Evolutionary conservation across 768 basidiomycete genomes (phyloP), one percentile per base, ranked within the genome.

Genomic region (Fomitopsis pulvina): DNA sequence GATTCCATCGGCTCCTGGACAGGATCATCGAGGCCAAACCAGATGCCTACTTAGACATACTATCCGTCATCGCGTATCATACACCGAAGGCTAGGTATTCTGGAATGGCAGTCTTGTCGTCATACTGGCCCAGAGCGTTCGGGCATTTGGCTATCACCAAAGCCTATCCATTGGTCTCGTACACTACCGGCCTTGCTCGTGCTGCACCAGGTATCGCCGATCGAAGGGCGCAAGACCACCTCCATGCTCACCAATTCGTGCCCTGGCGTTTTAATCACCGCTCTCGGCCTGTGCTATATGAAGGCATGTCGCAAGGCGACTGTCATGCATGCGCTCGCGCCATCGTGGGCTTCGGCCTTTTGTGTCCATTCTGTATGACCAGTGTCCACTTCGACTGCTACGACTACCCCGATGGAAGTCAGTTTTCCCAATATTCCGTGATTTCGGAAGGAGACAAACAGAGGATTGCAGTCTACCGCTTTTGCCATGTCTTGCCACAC

Each of bases 331-430:
- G 87, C 58, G 62, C 66, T 12, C 70, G 68, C 22, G 55, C 65
- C 11, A 76, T 91, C 39, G 61, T 63, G 37, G 87, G 82, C n/a
- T 87, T 86, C 59, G 85, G 81, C 4, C 67, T 93, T 5, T 63
- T 82, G 10, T 92, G 89, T 59, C 75, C 83, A 0, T 74, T 83
- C 43, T 90, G 89, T 64, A 71, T 77, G 62, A 84, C 80, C 51
- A 67, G 73, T 1, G 78, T 87, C 6, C 90, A 93, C 63, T 79
- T 88, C 51, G 80, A 83, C 54, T 93, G 90, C 67, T 90, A 88
- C 57, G 81, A 87, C 56, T 73, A 81, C 52, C 77, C 80, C 5
- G 76, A 78, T 43, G 87, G 85, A 22, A 82, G 76, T 55, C 71
- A 76, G 50, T 63, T 80, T 50, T 62, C 74, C 5, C 74, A 83